Evolutionary conservation across 139 green algal genomes (phyloP), one percentile per base, ranked within the genome.

Genomic region (Coelastrella sp.): DNA sequence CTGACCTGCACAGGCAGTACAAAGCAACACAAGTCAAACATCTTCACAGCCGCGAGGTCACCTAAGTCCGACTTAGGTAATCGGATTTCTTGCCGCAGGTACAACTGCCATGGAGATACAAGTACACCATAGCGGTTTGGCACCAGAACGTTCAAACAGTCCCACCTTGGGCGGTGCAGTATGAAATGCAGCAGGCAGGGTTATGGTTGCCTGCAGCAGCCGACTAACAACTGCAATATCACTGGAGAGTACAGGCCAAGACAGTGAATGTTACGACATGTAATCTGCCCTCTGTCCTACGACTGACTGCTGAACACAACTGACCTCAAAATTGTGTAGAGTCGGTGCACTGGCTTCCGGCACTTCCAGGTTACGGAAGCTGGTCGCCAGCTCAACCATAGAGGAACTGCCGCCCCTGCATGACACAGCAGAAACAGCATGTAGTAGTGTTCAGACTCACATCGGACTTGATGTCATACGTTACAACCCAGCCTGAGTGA

Each of bases 241-340:
- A 47, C 32, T 47, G 32, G 32, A 47, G 32, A 47, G 32, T 47
- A 0, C 32, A 47, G 32, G 32, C 32, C 32, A 47, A 47, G 32
- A 47, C 32, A 47, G 32, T 47, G 1, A 1, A 47, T 47, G 32
- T 47, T 47, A 47, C 1, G 32, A 47, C 32, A 47, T 47, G 32
- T 47, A 47, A 47, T 47, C 32, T 47, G 32, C 1, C 32, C 32
- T 47, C 32, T 47, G 32, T 47, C 32, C 32, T 47, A 47, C 0
- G 1, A 47, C 32, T 47, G 32, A 47, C 32, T 47, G 32, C 32
- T 47, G 32, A 47, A 1, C 32, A 47, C 1, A 6, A 57, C 80
- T 22, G 20, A 75, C 80, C 80, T 86, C 80, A 23, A 86, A 86
- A 60, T 86, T 86, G 80, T 86, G 80, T 64, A 86, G 47, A 71